phyloP scores from a whole-genome alignment of 345 rosid genomes.

The Hirschfeldia incana region DNA sequence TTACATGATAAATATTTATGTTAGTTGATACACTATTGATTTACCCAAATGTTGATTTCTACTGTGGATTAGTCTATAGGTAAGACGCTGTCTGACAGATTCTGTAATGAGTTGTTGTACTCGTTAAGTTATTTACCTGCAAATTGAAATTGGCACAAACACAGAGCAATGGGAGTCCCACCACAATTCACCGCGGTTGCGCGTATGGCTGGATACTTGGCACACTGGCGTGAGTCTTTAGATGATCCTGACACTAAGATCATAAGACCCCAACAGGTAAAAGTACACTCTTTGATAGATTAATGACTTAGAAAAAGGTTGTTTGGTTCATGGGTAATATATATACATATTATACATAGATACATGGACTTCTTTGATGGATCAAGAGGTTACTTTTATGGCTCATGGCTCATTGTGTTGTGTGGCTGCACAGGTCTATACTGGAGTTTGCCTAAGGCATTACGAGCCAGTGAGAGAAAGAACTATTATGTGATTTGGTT shows the following conservation, averaged over 20 bases:
- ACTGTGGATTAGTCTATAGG: slow-evolving; percentile 94
- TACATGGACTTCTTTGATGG: neutral
- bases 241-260: slow-evolving; percentile 98
- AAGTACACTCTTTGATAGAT: neutral
- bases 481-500: slow-evolving; percentile 32
- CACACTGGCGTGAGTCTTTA: slow-evolving; percentile 92
- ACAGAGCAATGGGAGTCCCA: slow-evolving; percentile 98
- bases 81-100: no score
- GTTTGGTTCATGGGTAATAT: neutral
- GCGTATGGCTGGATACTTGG: slow-evolving; percentile 93
- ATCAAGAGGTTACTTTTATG: neutral
- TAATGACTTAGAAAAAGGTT: neutral
- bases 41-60: slow-evolving; percentile 99
- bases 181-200: slow-evolving; percentile 93
- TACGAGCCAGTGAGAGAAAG: slow-evolving; percentile 70
- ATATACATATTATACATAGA: neutral
- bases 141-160: neutral
- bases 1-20: no score
- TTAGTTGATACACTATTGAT: no score
- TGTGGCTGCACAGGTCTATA: slow-evolving; percentile 62
- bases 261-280: slow-evolving; percentile 97
- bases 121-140: neutral
- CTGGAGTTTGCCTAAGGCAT: slow-evolving; percentile 84
- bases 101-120: neutral
- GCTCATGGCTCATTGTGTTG: neutral